These are phyloP conservation scores for Claviceps spartinae DNA, from an alignment of 2,329 filamentous ascomycete species.

Conservation along the genomic window DNA sequence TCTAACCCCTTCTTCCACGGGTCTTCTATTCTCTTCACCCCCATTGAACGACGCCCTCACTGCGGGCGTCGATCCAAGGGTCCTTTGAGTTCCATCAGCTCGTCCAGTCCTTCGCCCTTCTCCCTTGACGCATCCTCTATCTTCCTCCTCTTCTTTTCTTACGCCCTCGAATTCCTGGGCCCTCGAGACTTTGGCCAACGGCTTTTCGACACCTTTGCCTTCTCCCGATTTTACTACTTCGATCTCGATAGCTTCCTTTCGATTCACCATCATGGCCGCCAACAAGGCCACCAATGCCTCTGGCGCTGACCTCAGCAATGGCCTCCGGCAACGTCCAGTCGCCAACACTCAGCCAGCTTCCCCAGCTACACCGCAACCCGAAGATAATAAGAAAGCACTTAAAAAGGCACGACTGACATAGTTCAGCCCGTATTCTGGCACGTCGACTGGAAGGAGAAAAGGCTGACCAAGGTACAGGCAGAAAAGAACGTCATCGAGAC, in stretches of 20 bases:
- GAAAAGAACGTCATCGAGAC: constrained; percentile 45
- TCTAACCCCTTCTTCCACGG: constrained; percentile 5
- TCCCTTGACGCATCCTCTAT: constrained; percentile 2
- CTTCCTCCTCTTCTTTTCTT: background rate
- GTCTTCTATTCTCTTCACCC: constrained; percentile 10
- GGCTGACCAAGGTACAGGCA: constrained; percentile 9
- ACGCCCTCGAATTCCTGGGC: background rate
- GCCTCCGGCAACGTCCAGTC: constrained; percentile 38
- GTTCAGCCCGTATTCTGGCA: background rate
- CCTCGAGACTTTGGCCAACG: background rate
- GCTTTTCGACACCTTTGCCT: constrained; percentile 2
- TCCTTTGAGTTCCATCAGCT: constrained; percentile 20
- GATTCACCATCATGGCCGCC: constrained; percentile 32
- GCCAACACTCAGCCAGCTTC: constrained; percentile 24
- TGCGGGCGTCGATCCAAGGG: constrained; percentile 10
- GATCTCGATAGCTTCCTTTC: constrained; percentile 1
- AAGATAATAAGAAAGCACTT: constrained; percentile 45
- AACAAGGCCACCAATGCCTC: constrained; percentile 43
- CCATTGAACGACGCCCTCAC: constrained; percentile 14
- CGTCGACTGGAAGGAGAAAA: background rate
- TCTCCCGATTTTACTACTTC: background rate
- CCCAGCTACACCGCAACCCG: constrained; percentile 28
- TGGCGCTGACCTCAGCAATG: constrained; percentile 44
- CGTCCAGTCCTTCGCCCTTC: constrained; percentile 21
- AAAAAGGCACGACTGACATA: constrained; percentile 34